Evolutionary conservation across 2,329 filamentous ascomycete genomes (phyloP).

Genomic region (Pestalotiopsis sp.): DNA sequence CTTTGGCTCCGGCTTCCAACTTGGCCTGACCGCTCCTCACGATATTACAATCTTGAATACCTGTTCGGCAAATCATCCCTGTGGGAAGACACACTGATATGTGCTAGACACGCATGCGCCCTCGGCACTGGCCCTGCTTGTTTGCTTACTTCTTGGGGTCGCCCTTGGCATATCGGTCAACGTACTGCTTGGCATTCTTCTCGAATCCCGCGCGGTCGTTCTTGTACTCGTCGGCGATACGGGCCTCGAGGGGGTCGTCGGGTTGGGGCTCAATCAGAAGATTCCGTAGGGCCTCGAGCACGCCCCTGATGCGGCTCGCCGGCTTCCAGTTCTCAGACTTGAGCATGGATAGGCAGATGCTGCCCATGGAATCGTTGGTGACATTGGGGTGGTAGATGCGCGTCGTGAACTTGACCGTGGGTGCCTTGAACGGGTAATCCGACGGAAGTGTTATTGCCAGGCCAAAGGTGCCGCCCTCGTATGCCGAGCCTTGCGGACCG

Average conservation of each 20-base stretch:
- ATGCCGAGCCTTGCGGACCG: conserved; percentile 48
- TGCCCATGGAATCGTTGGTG: conserved; percentile 81
- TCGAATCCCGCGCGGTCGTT: conserved; percentile 70
- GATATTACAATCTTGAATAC: background rate
- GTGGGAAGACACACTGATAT: background rate
- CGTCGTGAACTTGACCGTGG: conserved; percentile 76
- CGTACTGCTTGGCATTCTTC: conserved; percentile 74
- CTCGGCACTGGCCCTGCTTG: no score
- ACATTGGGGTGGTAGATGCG: conserved; percentile 97
- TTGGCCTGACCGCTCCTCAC: background rate
- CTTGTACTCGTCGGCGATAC: conserved; percentile 84
- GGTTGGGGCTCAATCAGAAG: conserved; percentile 81
- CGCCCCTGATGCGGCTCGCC: conserved; percentile 72
- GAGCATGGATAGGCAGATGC: conserved; percentile 83
- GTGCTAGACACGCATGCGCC: background rate
- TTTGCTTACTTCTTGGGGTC: conserved; percentile 19
- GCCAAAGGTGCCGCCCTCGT: conserved; percentile 72
- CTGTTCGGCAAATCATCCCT: background rate
- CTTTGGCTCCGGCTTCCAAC: background rate
- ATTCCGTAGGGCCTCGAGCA: conserved; percentile 75
- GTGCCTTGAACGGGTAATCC: conserved; percentile 91
- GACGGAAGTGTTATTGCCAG: conserved; percentile 72
- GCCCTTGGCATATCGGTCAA: conserved; percentile 68
- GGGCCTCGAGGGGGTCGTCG: conserved; percentile 84
- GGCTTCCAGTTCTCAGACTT: conserved; percentile 93